Percentiles rank a stretch among this genome's conserved stretches.
Evolutionary conservation across 371 early-diverging fungal genomes (phyloP).

Genomic region (Mortierella sp.): DNA sequence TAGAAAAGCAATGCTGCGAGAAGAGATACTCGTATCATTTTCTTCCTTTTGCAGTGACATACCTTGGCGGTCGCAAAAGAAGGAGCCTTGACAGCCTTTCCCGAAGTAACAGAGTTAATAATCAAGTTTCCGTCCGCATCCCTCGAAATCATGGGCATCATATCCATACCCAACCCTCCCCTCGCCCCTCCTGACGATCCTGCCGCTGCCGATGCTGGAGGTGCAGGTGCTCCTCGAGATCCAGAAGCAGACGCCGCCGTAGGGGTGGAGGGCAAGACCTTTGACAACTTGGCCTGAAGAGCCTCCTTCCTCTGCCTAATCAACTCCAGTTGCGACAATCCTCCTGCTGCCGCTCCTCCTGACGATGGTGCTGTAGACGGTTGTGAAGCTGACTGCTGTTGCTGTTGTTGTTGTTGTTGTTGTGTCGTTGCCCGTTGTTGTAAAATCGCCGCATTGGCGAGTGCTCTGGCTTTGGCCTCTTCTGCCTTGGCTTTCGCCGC

Average conservation of each 20-base stretch:
- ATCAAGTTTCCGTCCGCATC: slow-evolving; percentile 52
- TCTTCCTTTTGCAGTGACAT: not conserved
- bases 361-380: slow-evolving; percentile 6
- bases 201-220: not conserved
- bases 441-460: slow-evolving; percentile 5
- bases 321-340: slow-evolving; percentile 17
- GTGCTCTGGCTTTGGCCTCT: slow-evolving; percentile 24
- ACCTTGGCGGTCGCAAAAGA: slow-evolving; percentile 57
- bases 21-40: not conserved
- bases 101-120: slow-evolving; percentile 44
- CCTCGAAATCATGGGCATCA: slow-evolving; percentile 43
- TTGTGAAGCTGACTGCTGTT: not conserved
- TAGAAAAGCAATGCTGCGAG: not conserved
- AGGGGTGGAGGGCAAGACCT: not conserved
- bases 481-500: slow-evolving; percentile 34
- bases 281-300: slow-evolving; percentile 19
- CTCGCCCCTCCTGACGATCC: slow-evolving; percentile 19
- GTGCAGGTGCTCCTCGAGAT: not conserved
- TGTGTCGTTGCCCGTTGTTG: slow-evolving; percentile 18
- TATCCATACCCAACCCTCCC: slow-evolving; percentile 44
- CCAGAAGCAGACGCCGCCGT: slow-evolving; percentile 14
- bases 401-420: slow-evolving; percentile 14
- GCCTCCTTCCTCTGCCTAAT: slow-evolving; percentile 35
- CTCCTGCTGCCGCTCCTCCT: slow-evolving; percentile 19
- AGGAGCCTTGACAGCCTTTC: slow-evolving; percentile 33